A percentile compares a stretch with the other conserved stretches of the same genome.
phyloP scores from a whole-genome alignment of 257 asterid genomes.

The Solanum gracilifrons region DNA sequence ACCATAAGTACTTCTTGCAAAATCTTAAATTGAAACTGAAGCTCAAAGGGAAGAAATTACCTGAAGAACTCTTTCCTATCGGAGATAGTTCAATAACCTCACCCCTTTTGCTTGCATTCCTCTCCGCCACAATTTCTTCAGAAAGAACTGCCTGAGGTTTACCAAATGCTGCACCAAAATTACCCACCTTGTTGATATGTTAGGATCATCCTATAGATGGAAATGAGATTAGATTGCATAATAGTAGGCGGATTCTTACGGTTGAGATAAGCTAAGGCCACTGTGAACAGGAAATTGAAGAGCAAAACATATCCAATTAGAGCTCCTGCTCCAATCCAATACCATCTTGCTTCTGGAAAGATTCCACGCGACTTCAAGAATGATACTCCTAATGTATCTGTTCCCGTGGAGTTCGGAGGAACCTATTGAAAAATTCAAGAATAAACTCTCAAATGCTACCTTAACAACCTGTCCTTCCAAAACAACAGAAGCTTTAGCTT shows the following conservation, averaged over 20 bases:
- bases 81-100: conserved; percentile 22
- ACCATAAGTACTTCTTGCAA: neutral
- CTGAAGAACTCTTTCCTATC: neutral
- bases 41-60: neutral
- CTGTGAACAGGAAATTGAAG: conserved; percentile 35
- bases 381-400: conserved; percentile 45
- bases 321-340: conserved; percentile 76
- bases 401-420: conserved; percentile 35
- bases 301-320: conserved; percentile 39
- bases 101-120: conserved; percentile 23
- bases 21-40: neutral
- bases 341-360: conserved; percentile 55
- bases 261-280: conserved; percentile 60
- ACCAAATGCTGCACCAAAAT: conserved; percentile 48
- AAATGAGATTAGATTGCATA: neutral
- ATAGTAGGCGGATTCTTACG: conserved; percentile 27
- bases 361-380: conserved; percentile 47
- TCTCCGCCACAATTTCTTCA: conserved; percentile 33
- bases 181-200: neutral
- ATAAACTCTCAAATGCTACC: neutral
- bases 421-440: conserved; percentile 15
- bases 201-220: neutral
- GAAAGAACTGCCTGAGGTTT: conserved; percentile 53
- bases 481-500: conserved; percentile 10
- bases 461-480: neutral